Conservation (phyloP, 257 asterid genomes). For the Jacaranda mimosifolia region DNA sequence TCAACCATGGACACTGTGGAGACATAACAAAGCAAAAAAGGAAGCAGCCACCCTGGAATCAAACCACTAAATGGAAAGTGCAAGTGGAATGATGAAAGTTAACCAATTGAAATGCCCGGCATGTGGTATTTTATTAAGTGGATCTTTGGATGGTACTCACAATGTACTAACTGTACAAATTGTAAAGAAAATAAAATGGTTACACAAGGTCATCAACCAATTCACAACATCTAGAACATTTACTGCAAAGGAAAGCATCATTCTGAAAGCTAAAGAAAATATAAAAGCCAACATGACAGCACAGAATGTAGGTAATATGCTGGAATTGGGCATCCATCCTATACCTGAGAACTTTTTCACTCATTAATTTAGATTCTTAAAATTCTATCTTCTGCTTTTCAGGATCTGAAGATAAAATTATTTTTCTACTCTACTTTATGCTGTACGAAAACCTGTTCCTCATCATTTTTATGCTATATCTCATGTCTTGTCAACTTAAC, state of each 20-base stretch:
- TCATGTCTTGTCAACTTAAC: background rate
- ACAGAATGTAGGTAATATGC: background rate
- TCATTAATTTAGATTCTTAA: no score
- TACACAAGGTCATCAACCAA: background rate
- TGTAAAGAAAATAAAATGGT: background rate
- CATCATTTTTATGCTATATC: background rate
- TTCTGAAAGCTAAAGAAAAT: background rate
- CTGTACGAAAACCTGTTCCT: background rate
- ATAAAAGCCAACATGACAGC: background rate
- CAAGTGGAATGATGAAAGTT: background rate
- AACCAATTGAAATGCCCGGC: background rate
- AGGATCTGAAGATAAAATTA: no score
- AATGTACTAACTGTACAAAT: background rate
- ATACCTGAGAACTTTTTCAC: background rate
- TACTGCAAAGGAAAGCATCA: background rate
- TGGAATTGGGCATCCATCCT: background rate
- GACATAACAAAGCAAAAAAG: constrained; percentile 1
- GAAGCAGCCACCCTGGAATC: background rate
- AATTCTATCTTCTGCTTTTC: no score
- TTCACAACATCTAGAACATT: background rate
- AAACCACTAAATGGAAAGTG: background rate
- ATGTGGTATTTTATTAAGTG: background rate
- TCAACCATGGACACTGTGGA: background rate
- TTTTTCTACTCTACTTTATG: background rate
- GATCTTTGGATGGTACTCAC: background rate